Conservation (phyloP, 345 rosid genomes). For the Euphorbia tirucalli region DNA sequence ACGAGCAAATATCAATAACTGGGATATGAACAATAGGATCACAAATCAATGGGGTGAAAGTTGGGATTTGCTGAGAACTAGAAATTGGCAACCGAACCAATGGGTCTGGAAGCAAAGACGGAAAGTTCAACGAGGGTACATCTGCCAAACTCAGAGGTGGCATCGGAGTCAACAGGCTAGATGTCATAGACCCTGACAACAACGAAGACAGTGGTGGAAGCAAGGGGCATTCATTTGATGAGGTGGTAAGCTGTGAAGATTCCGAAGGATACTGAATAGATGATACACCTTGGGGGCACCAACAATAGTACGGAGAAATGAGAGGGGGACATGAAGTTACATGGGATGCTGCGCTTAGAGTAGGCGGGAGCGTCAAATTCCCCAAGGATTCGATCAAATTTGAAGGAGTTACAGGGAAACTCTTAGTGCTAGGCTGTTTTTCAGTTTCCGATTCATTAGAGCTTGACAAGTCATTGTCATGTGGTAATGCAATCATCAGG, state of each 20-base stretch:
- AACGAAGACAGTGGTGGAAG: constrained; percentile 71
- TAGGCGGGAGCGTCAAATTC: constrained; percentile 33
- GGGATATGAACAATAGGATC: constrained; percentile 95
- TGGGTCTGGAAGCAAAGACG: constrained; percentile 52
- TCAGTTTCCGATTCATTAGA: constrained; percentile 31
- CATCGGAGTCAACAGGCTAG: constrained; percentile 49
- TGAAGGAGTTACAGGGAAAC: constrained; percentile 23
- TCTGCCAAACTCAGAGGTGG: constrained; percentile 47
- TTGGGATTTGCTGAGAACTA: constrained; percentile 60
- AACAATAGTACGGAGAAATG: constrained; percentile 82
- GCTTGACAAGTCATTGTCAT: constrained; percentile 27
- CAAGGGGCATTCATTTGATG: constrained; percentile 47
- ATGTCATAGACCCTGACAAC: constrained; percentile 46
- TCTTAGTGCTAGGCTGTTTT: constrained; percentile 23
- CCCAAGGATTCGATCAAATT: constrained; percentile 45
- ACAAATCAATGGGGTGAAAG: constrained; percentile 82
- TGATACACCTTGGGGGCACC: constrained; percentile 76
- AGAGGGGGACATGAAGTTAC: constrained; percentile 48
- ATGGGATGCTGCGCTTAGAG: constrained; percentile 33
- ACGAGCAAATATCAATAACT: constrained; percentile 80
- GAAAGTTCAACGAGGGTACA: constrained; percentile 31
- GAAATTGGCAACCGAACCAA: constrained; percentile 52
- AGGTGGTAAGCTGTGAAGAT: constrained; percentile 35
- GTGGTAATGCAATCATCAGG: constrained; percentile 33
- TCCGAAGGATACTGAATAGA: constrained; percentile 37